Base-by-base conservation (phyloP, 2,329 filamentous ascomycete genomes). In the Colletotrichum sublineola region DNA sequence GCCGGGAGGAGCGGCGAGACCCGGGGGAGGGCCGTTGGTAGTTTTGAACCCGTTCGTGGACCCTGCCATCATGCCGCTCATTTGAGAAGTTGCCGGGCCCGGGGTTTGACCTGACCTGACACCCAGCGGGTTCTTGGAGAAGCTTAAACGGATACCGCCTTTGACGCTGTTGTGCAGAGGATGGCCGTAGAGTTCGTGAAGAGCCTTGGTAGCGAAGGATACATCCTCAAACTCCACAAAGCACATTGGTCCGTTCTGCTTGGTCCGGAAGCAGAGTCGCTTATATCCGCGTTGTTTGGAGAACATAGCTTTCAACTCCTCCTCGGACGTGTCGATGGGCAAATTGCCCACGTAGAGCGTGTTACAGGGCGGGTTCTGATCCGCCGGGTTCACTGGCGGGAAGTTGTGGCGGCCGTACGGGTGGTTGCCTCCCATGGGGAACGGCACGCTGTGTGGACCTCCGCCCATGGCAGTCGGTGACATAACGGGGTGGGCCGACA, bases 221-320 rank as follows among this genome's bases (percentile, higher is more conserved):
- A 97, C 88, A 77, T 98, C 95, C 78, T 98, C 96, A 77, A 98
- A 99, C 81, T 99, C 96, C 48, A 99, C 96, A 81, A 98, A 98
- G 80, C 96, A 98, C 95, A 98, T 98, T 2, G 96, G 96, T 0
- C 96, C 96, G 77, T 98, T 97, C 75, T 94, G 90, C 85, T 98
- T 98, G 66, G 95, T 97, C 44, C 96, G 90, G 86, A 98, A 97
- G 79, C 95, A 97, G 9, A 99, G 90, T 38, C 96, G 90, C 84
- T 97, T 98, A 85, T 98, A 99, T 4, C 96, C 96, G 60, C 95
- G 92, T 81, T 97, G 94, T 82, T 95, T 96, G 36, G 93, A 95
- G 79, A 99, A 99, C 79, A 98, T 89, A 31, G 93, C 90, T 83
- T 98, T 98, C 68, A 99, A 88, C 81, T 98, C 96, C 79, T 98